These are phyloP conservation scores for Populus ilicifolia DNA, from an alignment of 345 rosid species.

Conservation along the genomic window DNA sequence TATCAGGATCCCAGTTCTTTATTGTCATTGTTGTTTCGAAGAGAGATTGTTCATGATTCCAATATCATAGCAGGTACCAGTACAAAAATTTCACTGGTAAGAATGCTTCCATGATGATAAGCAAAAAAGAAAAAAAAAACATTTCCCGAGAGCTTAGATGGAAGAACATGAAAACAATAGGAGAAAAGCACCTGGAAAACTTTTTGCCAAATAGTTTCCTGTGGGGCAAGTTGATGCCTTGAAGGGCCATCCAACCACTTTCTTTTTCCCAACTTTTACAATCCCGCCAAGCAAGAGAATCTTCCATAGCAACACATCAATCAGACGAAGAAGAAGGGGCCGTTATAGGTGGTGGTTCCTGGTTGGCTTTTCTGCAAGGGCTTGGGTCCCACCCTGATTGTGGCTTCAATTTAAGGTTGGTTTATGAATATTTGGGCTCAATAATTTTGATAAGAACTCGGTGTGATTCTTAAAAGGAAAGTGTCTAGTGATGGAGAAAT, in stretches of 20 bases:
- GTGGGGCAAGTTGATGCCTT: constrained; percentile 65
- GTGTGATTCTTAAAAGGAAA: too few relatives aligned
- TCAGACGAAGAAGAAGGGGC: too few relatives aligned
- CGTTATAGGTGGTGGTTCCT: too few relatives aligned
- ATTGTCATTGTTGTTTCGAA: neutral
- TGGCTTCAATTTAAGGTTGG: too few relatives aligned
- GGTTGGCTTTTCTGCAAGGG: too few relatives aligned
- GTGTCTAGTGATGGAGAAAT: too few relatives aligned
- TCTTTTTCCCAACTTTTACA: constrained; percentile 78
- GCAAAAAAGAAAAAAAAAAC: neutral
- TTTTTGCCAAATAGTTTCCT: constrained; percentile 69
- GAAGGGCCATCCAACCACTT: constrained; percentile 83
- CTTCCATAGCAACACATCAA: constrained; percentile 19
- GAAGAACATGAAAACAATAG: constrained; percentile 4
- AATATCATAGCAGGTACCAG: neutral
- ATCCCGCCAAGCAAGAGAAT: constrained; percentile 79
- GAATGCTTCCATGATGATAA: neutral
- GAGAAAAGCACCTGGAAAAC: constrained; percentile 51
- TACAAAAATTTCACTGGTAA: neutral
- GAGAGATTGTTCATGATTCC: neutral
- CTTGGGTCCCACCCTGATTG: too few relatives aligned
- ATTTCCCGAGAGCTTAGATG: neutral
- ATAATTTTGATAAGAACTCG: too few relatives aligned
- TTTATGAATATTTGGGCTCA: too few relatives aligned
- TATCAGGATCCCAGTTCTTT: neutral